Base-by-base conservation (phyloP, 2,329 filamentous ascomycete genomes). In the Paradendryphiella salina region DNA sequence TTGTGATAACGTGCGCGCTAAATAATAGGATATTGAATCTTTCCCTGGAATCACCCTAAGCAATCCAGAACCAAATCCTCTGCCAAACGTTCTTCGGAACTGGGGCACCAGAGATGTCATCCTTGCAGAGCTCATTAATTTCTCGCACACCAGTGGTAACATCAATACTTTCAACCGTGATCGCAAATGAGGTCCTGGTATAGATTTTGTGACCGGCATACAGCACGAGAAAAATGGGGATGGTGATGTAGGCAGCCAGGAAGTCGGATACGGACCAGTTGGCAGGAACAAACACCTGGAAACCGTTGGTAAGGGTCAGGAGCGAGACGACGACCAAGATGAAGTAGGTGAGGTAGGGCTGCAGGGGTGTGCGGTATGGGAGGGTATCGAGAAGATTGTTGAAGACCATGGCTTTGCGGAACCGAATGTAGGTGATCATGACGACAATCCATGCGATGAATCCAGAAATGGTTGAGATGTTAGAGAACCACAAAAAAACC, bases 401-500 rank as follows among this genome's bases (percentile, higher is more conserved):
- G 13, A 72, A 76, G n/a, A 59, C 53, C 42, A 72, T 56, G 1
- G 70, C 70, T 45, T 69, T 69, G 70, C 79, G 77, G 75, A 86
- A 87, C 5, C 83, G 81, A 34, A 87, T 70, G 66, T 82, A 84
- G 3, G 84, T 79, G 49, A 85, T 77, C 57, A 79, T 79, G 56
- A 77, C 79, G 40, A 77, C 77, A 46, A 80, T 77, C 81, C 81
- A 84, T 21, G 77, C 79, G 45, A 82, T 80, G 62, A 82, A 76
- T 0, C 78, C 80, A 0, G 77, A 79, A 1, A 79, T 78, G 52
- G 79, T 88, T 15, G 83, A 86, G 50, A 90, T 82, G 67, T 87
- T 88, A 59, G 83, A 80, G 69, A 90, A 87, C 84, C 87, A 90
- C 39, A 77, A 77, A 67, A 90, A 90, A 10, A 80, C 70, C 18